Percentiles rank a stretch among this genome's conserved stretches.
Conservation (phyloP, 352 stramenopile genomes). For the Thalassiosira mediterranea region DNA sequence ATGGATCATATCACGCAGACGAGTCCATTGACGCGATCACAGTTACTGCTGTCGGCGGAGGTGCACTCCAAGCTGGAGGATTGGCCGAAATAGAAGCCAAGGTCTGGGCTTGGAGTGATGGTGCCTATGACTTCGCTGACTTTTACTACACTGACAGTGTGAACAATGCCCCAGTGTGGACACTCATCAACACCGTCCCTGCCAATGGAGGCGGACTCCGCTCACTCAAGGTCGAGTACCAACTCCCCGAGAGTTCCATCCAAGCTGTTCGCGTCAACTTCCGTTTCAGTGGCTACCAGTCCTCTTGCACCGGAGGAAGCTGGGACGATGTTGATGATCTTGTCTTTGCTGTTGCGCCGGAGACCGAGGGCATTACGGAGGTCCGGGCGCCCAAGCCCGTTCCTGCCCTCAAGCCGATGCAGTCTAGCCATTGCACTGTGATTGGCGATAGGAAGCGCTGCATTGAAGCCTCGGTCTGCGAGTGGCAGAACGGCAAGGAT, state of each 20-base stretch:
- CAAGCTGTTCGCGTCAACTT: slow-evolving; percentile 43
- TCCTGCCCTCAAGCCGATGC: too few species aligned
- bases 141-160: slow-evolving; percentile 30
- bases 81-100: slow-evolving; percentile 10
- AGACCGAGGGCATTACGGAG: too few species aligned
- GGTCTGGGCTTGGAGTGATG: slow-evolving; percentile 15
- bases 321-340: slow-evolving; percentile 46
- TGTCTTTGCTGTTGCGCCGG: slow-evolving; percentile 4
- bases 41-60: slow-evolving; percentile 4
- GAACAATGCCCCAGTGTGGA: slow-evolving; percentile 13
- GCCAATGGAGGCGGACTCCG: not conserved
- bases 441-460: too few species aligned
- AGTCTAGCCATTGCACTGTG: too few species aligned
- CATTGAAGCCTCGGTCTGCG: too few species aligned
- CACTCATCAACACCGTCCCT: not conserved
- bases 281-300: slow-evolving; percentile 16
- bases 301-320: slow-evolving; percentile 3
- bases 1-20: slow-evolving; percentile 3
- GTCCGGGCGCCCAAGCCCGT: too few species aligned
- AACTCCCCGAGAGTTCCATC: not conserved
- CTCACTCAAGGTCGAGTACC: not conserved
- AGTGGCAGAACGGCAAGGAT: too few species aligned
- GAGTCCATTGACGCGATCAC: slow-evolving; percentile 15
- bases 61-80: too few species aligned
- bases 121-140: slow-evolving; percentile 16